A percentile compares a stretch with the other conserved stretches of the same genome.
Evolutionary conservation across 176 grass and related monocot genomes (phyloP).

Genomic region (Juncus effusus): DNA sequence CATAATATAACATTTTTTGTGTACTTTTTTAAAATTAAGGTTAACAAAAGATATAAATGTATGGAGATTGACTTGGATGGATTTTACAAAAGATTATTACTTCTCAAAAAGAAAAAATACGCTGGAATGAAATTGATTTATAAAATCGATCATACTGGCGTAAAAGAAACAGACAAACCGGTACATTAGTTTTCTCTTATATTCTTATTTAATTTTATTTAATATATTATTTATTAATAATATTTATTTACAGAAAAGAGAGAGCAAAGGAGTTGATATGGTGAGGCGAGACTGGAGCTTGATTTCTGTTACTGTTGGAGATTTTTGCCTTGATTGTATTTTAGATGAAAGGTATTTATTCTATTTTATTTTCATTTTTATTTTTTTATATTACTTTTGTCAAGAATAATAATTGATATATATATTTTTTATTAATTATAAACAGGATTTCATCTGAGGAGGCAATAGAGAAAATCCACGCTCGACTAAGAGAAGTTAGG

Average conservation of each 20-base stretch:
- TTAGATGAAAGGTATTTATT: constrained; percentile 75
- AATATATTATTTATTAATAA: background rate
- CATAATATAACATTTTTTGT: background rate
- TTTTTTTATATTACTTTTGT: constrained; percentile 3
- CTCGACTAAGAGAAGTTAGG: constrained; percentile 21
- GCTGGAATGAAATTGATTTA: constrained; percentile 77
- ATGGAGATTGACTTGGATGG: constrained; percentile 99
- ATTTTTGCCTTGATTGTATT: constrained; percentile 90
- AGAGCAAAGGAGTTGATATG: constrained; percentile 97
- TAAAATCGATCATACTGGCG: constrained; percentile 17
- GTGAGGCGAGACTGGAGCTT: constrained; percentile 99
- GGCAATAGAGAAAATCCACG: constrained; percentile 26
- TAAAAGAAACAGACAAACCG: no score
- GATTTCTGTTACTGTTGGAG: constrained; percentile 82
- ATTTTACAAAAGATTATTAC: constrained; percentile 94
- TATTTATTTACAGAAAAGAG: constrained; percentile 50
- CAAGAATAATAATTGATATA: background rate
- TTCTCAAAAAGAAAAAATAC: constrained; percentile 99
- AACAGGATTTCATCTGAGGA: constrained; percentile 29
- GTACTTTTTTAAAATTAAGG: constrained; percentile 40
- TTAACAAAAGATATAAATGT: constrained; percentile 87
- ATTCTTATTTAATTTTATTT: background rate
- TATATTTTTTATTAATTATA: constrained; percentile 5
- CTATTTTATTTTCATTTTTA: constrained; percentile 11
- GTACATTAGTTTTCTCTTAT: no score